phyloP scores from a whole-genome alignment of 306 rosid genomes.

The Fragaria nilgerrensis region DNA sequence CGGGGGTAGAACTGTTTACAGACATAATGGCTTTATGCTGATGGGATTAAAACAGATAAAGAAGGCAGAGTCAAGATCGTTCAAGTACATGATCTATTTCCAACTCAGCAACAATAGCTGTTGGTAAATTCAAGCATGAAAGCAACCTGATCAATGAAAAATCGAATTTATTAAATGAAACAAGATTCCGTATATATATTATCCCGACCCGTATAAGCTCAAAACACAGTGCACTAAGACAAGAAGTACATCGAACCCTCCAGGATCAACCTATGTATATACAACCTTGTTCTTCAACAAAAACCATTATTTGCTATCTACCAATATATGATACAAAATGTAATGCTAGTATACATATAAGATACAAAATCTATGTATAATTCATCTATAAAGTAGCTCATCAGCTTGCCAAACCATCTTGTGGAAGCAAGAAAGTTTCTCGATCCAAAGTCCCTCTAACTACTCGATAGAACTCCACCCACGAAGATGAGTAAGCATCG shows the following conservation, averaged over 20 bases:
- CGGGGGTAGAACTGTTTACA: background rate
- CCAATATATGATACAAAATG: conserved; percentile 25
- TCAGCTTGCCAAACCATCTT: conserved; percentile 62
- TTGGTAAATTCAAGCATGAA: background rate
- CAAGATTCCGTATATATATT: conserved; percentile 36
- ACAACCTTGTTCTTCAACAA: conserved; percentile 45
- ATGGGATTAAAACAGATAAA: background rate
- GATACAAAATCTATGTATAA: conserved; percentile 32
- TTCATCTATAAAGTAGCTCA: conserved; percentile 28
- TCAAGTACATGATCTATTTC: background rate
- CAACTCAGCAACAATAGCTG: background rate
- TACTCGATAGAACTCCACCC: conserved; percentile 72
- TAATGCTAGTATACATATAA: conserved; percentile 21
- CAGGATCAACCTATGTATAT: conserved; percentile 45
- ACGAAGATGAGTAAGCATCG: conserved; percentile 62
- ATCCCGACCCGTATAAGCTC: conserved; percentile 44
- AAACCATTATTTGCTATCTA: conserved; percentile 33
- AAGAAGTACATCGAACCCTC: conserved; percentile 36
- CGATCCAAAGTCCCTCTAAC: conserved; percentile 61
- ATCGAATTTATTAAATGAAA: conserved; percentile 18
- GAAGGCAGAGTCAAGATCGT: background rate
- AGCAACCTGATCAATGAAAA: conserved; percentile 23
- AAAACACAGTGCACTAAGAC: conserved; percentile 33
- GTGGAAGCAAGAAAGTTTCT: conserved; percentile 53
- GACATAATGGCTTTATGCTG: background rate